phyloP scores from a whole-genome alignment of 2,329 filamentous ascomycete genomes.

The Lasiodiplodia citricola region DNA sequence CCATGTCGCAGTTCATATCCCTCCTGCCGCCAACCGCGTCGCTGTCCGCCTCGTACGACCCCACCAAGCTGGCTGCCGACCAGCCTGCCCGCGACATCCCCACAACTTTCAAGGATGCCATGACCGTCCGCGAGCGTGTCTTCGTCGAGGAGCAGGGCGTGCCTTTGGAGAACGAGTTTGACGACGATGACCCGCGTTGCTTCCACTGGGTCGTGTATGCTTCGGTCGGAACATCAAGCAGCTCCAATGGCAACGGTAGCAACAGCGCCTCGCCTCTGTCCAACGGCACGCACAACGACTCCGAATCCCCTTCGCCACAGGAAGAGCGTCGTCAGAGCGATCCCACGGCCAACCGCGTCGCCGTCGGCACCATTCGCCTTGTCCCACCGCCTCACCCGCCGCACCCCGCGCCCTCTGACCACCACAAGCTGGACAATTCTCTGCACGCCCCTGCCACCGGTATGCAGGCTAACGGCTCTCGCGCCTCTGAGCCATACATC shows the following conservation, averaged over 20 bases:
- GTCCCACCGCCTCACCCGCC: slow-evolving; percentile 79
- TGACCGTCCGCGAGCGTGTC: slow-evolving; percentile 62
- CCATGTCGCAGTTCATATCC: slow-evolving; percentile 45
- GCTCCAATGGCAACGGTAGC: slow-evolving; percentile 40
- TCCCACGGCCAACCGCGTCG: slow-evolving; percentile 49
- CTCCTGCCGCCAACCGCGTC: slow-evolving; percentile 43
- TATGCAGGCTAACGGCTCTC: not conserved
- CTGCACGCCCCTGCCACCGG: slow-evolving; percentile 25
- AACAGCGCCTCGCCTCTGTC: slow-evolving; percentile 35
- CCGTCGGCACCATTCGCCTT: slow-evolving; percentile 78
- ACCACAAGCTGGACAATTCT: slow-evolving; percentile 31
- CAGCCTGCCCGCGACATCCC: slow-evolving; percentile 46
- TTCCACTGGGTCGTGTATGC: slow-evolving; percentile 91
- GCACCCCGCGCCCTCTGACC: slow-evolving; percentile 58
- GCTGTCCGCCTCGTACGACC: slow-evolving; percentile 45
- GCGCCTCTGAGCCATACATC: slow-evolving; percentile 70
- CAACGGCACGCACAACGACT: slow-evolving; percentile 43
- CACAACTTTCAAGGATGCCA: slow-evolving; percentile 58
- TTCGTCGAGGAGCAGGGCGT: slow-evolving; percentile 64
- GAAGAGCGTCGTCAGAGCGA: slow-evolving; percentile 40
- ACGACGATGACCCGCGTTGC: slow-evolving; percentile 76
- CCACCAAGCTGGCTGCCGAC: slow-evolving; percentile 37
- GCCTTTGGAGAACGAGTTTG: slow-evolving; percentile 72
- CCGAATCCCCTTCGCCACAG: slow-evolving; percentile 36
- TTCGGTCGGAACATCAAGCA: slow-evolving; percentile 55